Evolutionary conservation across 768 basidiomycete genomes (phyloP).

Genomic region (Polyporus arcularius): DNA sequence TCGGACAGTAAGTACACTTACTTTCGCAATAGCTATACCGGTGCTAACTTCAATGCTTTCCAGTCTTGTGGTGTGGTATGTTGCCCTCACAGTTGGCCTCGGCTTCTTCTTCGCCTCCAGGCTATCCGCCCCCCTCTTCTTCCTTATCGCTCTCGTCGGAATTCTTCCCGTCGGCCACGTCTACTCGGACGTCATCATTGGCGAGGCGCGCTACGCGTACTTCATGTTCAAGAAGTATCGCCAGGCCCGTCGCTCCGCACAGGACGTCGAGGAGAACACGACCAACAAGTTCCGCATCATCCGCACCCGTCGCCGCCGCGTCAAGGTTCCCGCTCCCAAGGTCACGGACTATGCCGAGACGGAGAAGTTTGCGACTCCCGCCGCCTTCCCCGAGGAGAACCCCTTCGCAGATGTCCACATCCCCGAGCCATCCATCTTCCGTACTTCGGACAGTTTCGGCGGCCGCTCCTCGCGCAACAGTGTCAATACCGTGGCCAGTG

Average conservation of each 20-base stretch:
- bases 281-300: background rate
- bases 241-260: conserved; percentile 11
- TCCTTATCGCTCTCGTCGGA: conserved; percentile 8
- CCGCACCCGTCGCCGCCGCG: background rate
- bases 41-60: background rate
- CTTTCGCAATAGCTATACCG: too few relatives aligned
- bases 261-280: conserved; percentile 17
- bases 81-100: conserved; percentile 14
- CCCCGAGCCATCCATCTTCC: too few relatives aligned
- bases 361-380: background rate
- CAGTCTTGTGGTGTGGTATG: conserved; percentile 18
- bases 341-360: background rate
- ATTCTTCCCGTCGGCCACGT: background rate
- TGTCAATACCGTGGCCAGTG: too few relatives aligned
- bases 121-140: conserved; percentile 15
- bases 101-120: conserved; percentile 19
- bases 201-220: conserved; percentile 15
- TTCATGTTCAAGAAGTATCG: conserved; percentile 15
- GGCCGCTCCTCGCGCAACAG: too few relatives aligned
- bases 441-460: too few relatives aligned
- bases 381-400: too few relatives aligned
- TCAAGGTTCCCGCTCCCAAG: background rate
- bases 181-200: conserved; percentile 18
- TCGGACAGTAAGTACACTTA: background rate
- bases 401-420: too few relatives aligned